Conservation (phyloP, 2,329 filamentous ascomycete genomes). For the Rhexocercosporidium sp. region DNA sequence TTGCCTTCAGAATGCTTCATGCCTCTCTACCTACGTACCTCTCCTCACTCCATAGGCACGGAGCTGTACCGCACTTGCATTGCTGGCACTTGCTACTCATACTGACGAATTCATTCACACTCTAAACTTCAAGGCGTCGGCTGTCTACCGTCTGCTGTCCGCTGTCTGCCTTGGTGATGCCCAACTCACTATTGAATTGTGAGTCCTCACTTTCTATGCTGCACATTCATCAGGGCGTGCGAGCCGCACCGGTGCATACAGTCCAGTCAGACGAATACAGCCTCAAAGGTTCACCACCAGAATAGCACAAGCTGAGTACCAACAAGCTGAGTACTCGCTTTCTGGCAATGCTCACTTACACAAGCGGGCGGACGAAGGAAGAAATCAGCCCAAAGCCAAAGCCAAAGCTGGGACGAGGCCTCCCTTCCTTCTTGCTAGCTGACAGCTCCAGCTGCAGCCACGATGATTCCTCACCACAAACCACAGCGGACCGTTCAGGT, state of each 20-base stretch:
- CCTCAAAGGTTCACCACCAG: conserved; percentile 23
- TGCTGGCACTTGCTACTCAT: background rate
- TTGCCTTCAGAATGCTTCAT: background rate
- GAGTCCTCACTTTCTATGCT: conserved; percentile 7
- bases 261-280: conserved; percentile 14
- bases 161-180: conserved; percentile 23
- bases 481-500: conserved; percentile 20
- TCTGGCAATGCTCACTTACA: too few species aligned
- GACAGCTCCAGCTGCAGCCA: background rate
- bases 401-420: conserved; percentile 5
- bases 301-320: conserved; percentile 12
- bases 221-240: conserved; percentile 19
- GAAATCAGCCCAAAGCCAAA: background rate
- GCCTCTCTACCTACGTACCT: too few species aligned
- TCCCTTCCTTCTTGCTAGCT: background rate
- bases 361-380: background rate
- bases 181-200: conserved; percentile 9
- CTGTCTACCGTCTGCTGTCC: background rate
- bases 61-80: background rate
- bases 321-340: background rate
- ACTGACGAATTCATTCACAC: background rate
- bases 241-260: background rate
- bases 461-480: background rate
- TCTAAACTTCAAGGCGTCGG: background rate
- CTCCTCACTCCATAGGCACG: background rate